Evolutionary conservation across 2,329 filamentous ascomycete genomes (phyloP).

Genomic region (Dothideomycetes sp.): DNA sequence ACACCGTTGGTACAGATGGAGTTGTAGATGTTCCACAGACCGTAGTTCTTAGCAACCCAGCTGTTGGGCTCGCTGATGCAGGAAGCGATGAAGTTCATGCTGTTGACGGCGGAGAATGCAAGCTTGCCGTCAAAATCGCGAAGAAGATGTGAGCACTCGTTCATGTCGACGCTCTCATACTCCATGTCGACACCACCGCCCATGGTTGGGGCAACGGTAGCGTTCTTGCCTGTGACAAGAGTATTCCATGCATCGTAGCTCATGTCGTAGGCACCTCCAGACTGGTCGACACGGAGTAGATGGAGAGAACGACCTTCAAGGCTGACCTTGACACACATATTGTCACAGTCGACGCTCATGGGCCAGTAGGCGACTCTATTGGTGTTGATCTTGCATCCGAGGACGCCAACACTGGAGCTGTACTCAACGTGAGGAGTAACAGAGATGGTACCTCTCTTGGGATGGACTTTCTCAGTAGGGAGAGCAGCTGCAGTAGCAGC

Average conservation of each 20-base stretch:
- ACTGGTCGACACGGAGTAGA: conserved; percentile 48
- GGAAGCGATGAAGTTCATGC: conserved; percentile 42
- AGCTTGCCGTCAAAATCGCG: conserved; percentile 31
- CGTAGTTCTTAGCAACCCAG: conserved; percentile 44
- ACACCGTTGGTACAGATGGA: conserved; percentile 22
- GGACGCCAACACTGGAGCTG: conserved; percentile 47
- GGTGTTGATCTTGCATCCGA: conserved; percentile 50
- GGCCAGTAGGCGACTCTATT: conserved; percentile 55
- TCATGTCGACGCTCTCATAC: conserved; percentile 37
- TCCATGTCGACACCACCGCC: conserved; percentile 43
- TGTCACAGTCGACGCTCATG: conserved; percentile 39
- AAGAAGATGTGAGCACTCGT: conserved; percentile 41
- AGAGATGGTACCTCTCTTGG: conserved; percentile 11
- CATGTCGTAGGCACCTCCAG: conserved; percentile 47
- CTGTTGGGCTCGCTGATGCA: conserved; percentile 23
- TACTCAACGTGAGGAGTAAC: conserved; percentile 46
- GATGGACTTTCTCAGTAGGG: no score
- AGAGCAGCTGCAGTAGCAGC: conserved; percentile 11
- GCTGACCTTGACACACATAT: conserved; percentile 46
- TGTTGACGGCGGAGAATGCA: conserved; percentile 45
- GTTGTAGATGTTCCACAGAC: conserved; percentile 40
- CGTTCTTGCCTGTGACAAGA: conserved; percentile 40
- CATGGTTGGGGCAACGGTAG: conserved; percentile 31
- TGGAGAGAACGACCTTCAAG: conserved; percentile 35
- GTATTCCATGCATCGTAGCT: conserved; percentile 53